Evolutionary conservation across 768 basidiomycete genomes (phyloP).

Genomic region (Serpula lacrymans): DNA sequence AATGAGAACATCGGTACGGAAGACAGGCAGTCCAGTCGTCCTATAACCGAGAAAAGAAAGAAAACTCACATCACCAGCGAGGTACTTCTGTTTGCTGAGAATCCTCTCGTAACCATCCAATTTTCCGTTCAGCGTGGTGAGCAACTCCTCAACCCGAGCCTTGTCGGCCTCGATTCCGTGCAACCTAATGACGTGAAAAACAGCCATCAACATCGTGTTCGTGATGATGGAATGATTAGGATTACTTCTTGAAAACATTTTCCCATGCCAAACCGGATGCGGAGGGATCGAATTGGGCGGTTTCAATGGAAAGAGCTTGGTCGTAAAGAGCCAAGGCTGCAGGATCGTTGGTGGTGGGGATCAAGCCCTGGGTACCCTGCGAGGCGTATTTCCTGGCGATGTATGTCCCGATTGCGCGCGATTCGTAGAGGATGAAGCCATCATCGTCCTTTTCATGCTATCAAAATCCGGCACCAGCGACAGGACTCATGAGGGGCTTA

Average conservation of each 20-base stretch:
- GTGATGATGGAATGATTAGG: not conserved
- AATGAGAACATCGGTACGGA: not conserved
- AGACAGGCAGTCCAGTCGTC: not conserved
- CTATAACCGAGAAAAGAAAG: too few species aligned
- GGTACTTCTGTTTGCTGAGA: slow-evolving; percentile 50
- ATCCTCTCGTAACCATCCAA: slow-evolving; percentile 54
- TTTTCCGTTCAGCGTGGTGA: slow-evolving; percentile 24
- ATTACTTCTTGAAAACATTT: slow-evolving; percentile 50
- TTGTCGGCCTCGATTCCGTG: slow-evolving; percentile 21
- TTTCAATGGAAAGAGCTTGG: slow-evolving; percentile 43
- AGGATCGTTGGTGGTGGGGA: slow-evolving; percentile 45
- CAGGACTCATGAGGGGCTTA: slow-evolving; percentile 8
- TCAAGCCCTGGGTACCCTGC: slow-evolving; percentile 44
- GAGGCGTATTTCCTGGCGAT: slow-evolving; percentile 49
- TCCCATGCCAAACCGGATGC: slow-evolving; percentile 41
- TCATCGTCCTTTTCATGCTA: slow-evolving; percentile 53
- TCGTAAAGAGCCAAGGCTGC: slow-evolving; percentile 30
- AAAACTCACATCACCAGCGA: slow-evolving; percentile 51
- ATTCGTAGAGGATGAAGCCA: slow-evolving; percentile 60
- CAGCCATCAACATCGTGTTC: slow-evolving; percentile 2
- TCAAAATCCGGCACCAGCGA: not conserved
- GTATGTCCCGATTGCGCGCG: slow-evolving; percentile 60
- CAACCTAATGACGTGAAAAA: slow-evolving; percentile 3
- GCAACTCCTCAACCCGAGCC: slow-evolving; percentile 11
- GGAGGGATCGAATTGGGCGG: slow-evolving; percentile 44